These are phyloP conservation scores for Gypsophila paniculata DNA, from an alignment of 179 eudicot genomes.

Conservation along the genomic window DNA sequence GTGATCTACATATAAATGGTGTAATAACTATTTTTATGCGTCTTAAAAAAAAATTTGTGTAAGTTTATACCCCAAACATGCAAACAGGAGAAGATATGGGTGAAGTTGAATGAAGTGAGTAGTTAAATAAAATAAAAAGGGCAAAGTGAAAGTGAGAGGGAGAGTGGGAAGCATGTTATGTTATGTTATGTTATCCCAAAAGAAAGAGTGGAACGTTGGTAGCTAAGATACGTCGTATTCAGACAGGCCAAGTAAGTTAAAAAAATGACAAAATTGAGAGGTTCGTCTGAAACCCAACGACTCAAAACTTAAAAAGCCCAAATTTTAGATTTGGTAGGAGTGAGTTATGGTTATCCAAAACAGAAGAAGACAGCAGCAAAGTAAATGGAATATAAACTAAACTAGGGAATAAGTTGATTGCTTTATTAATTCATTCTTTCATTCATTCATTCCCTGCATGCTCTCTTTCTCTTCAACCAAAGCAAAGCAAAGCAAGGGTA, in stretches of 20 bases:
- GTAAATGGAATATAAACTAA: not conserved
- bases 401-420: no score
- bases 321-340: not conserved
- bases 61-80: no score
- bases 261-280: not conserved
- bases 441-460: no score
- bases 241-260: no score
- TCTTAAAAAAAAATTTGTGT: no score
- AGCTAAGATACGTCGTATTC: not conserved
- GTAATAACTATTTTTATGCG: no score
- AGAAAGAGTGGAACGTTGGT: not conserved
- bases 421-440: no score
- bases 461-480: no score
- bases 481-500: no score
- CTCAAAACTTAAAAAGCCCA: not conserved
- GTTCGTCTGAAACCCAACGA: not conserved
- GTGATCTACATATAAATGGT: no score
- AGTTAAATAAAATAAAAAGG: not conserved
- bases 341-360: slow-evolving; percentile 13
- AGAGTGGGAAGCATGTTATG: not conserved
- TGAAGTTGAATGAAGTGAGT: no score
- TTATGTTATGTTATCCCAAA: not conserved
- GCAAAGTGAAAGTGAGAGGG: slow-evolving; percentile 1
- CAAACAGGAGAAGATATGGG: no score
- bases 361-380: not conserved